A percentile compares a stretch with the other conserved stretches of the same genome.
Evolutionary conservation across 2,329 filamentous ascomycete genomes (phyloP).

Genomic region (Alternaria atra): DNA sequence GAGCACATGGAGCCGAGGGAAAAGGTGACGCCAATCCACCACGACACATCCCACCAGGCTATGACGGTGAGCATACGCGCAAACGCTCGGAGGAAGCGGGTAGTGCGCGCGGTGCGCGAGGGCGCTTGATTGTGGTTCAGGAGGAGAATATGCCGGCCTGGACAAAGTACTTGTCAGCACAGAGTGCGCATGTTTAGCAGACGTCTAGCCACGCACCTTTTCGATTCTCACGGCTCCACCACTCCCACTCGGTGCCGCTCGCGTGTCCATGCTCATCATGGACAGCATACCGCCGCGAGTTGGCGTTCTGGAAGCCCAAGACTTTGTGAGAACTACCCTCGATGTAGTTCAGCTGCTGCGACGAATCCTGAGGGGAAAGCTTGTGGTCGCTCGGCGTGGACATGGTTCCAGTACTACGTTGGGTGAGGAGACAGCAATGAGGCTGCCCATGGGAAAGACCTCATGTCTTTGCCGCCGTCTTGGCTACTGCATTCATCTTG

Average conservation of each 20-base stretch:
- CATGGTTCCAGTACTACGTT: background rate
- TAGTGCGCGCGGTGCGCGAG: background rate
- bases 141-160: background rate
- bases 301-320: background rate
- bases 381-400: background rate
- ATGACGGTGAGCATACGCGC: background rate
- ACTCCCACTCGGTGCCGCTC: background rate
- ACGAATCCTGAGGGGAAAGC: background rate
- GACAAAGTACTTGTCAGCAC: background rate
- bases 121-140: background rate
- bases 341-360: background rate
- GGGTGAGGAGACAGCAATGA: background rate
- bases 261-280: constrained; percentile 1
- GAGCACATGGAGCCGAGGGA: background rate
- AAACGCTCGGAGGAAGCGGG: background rate
- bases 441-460: background rate
- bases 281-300: background rate
- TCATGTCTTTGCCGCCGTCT: background rate
- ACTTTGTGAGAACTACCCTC: background rate
- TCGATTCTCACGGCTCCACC: constrained; percentile 3
- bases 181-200: background rate
- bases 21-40: constrained; percentile 3
- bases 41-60: constrained; percentile 1
- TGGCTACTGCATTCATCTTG: background rate
- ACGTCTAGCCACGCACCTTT: background rate